These are phyloP conservation scores for Boletus holoroseus DNA, from an alignment of 1,284 basidiomycete genomes.

Conservation along the genomic window DNA sequence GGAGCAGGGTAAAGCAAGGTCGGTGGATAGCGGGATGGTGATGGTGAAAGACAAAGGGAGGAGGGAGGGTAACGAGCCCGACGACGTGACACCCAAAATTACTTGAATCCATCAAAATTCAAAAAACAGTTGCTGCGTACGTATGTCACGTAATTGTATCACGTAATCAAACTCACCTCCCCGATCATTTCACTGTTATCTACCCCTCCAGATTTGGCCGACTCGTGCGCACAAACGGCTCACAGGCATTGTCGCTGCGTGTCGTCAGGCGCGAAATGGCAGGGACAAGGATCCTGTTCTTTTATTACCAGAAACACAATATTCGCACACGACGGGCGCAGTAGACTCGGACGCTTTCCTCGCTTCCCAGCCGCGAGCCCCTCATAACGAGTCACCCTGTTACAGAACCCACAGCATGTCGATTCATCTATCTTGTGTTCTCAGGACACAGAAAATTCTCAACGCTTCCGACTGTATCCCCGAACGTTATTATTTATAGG, in stretches of 20 bases:
- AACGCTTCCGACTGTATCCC: background rate
- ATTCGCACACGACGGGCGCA: conserved; percentile 3
- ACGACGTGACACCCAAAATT: conserved; percentile 33
- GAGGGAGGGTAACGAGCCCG: conserved; percentile 26
- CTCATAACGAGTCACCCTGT: conserved; percentile 14
- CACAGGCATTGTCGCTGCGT: background rate
- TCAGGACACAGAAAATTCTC: background rate
- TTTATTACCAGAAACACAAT: background rate
- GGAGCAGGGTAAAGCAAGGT: conserved; percentile 27
- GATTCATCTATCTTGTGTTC: background rate
- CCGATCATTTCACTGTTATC: conserved; percentile 26
- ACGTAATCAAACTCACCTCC: conserved; percentile 22
- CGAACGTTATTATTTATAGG: background rate
- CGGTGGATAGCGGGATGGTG: conserved; percentile 32
- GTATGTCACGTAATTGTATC: conserved; percentile 30
- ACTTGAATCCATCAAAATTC: conserved; percentile 34
- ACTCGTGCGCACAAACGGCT: conserved; percentile 9
- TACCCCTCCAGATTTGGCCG: background rate
- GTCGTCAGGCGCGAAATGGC: background rate
- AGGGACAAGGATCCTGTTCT: background rate
- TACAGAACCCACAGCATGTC: conserved; percentile 5
- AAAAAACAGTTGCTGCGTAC: conserved; percentile 34
- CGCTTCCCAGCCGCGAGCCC: conserved; percentile 8
- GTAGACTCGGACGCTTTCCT: conserved; percentile 11
- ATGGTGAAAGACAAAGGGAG: conserved; percentile 38